These are phyloP conservation scores for Marchantia polymorpha DNA, from an alignment of 225 moss, liverwort and hornwort genomes.

Conservation along the genomic window DNA sequence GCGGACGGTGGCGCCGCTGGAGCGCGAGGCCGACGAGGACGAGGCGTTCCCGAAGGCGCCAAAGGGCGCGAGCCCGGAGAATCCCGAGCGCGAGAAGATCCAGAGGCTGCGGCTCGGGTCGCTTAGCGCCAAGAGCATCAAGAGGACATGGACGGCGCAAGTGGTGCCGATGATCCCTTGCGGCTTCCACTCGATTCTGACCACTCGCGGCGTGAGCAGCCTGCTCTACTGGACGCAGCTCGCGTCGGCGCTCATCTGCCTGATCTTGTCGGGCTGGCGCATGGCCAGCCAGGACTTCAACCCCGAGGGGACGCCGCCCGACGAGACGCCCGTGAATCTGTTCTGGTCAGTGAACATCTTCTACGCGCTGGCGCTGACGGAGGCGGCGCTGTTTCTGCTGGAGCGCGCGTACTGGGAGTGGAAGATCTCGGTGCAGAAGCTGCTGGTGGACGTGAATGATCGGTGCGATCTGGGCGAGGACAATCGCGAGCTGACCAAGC, in stretches of 20 bases:
- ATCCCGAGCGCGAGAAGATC: neutral
- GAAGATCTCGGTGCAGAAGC: constrained; percentile 36
- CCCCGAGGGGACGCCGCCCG: neutral
- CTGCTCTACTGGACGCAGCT: constrained; percentile 43
- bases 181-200: constrained; percentile 22
- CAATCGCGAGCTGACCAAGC: constrained; percentile 43
- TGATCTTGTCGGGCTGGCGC: constrained; percentile 43
- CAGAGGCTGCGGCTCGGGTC: constrained; percentile 1
- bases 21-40: constrained; percentile 7
- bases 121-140: constrained; percentile 20
- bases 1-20: neutral
- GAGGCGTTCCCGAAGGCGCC: neutral
- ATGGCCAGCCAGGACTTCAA: constrained; percentile 29
- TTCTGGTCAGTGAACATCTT: constrained; percentile 48
- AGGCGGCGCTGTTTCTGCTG: constrained; percentile 61
- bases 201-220: constrained; percentile 31
- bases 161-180: constrained; percentile 37
- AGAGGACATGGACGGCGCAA: constrained; percentile 39
- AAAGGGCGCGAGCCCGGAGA: neutral
- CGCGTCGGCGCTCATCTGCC: constrained; percentile 37
- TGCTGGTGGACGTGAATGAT: constrained; percentile 46
- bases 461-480: constrained; percentile 35
- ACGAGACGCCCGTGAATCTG: constrained; percentile 39
- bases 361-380: constrained; percentile 57
- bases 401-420: constrained; percentile 70